Evolutionary conservation across 352 stramenopile genomes (phyloP).

Genomic region (Phytophthora litchii): DNA sequence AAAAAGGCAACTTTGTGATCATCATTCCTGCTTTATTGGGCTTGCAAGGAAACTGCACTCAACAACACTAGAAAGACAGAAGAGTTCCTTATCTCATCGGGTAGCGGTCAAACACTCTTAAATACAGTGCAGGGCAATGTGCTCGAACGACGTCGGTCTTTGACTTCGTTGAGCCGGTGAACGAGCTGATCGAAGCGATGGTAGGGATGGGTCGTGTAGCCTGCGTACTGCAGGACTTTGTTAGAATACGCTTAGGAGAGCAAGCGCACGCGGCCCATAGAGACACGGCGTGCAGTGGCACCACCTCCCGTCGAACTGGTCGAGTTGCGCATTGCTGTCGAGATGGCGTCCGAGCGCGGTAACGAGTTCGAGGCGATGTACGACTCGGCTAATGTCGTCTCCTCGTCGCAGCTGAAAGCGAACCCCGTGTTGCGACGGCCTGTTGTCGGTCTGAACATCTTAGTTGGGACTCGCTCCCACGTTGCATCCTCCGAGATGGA

Average conservation of each 20-base stretch:
- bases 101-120: conserved; percentile 20
- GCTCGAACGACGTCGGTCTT: conserved; percentile 3
- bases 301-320: conserved; percentile 16
- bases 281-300: conserved; percentile 28
- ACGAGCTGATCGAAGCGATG: conserved; percentile 24
- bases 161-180: conserved; percentile 15
- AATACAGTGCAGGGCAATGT: conserved; percentile 32
- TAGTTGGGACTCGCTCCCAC: conserved; percentile 49
- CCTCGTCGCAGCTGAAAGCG: conserved; percentile 85
- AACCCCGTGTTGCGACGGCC: conserved; percentile 72
- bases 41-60: neutral
- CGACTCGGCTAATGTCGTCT: conserved; percentile 82
- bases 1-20: conserved; percentile 3
- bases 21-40: conserved; percentile 3
- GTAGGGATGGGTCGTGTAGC: conserved; percentile 12
- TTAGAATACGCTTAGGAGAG: conserved; percentile 19
- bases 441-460: conserved; percentile 41
- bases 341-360: conserved; percentile 67
- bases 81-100: conserved; percentile 19
- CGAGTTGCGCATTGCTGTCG: conserved; percentile 68
- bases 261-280: conserved; percentile 37
- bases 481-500: conserved; percentile 49
- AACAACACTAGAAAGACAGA: conserved; percentile 22
- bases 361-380: conserved; percentile 86
- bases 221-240: conserved; percentile 9